Evolutionary conservation across 202 grass and related monocot species (phyloP), one percentile per base, ranked within the genome.

Genomic region (Tripidium arundinaceum): DNA sequence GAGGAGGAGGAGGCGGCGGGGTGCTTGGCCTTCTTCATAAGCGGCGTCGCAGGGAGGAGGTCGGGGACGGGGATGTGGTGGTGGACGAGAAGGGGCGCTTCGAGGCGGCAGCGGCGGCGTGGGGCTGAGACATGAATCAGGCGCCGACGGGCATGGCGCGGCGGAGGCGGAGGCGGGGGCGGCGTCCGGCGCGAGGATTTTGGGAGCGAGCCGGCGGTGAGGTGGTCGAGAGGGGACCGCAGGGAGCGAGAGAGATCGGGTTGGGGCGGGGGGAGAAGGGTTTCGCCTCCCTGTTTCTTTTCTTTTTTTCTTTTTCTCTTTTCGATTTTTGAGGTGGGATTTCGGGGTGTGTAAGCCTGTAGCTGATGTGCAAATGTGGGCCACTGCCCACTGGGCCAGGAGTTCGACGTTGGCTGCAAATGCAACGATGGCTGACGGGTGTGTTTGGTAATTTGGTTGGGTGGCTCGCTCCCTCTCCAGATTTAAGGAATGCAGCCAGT

Each of bases 1-100:
- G 82, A n/a, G 41, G 85, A 22, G 43, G 88, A 43, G 38, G 86
- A 16, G 41, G 81, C 8, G 16, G 72, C 77, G 2, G 81, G 89
- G 61, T 79, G 60, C 61, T 89, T 94, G 46, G 70, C 64, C 84
- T 94, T 94, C 84, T 94, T 94, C 92, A 94, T 94, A 67, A 84
- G 65, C 29, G 81, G 47, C 41, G 75, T 65, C 29, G 85, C n/a
- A 21, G 74, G 54, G 86, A 49, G 21, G 84, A 68, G 39, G 86
- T 8, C 11, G 79, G 31, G 33, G 83, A 31, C 37, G 81, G 10
- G 42, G 61, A n/a, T 40, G 58, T 4, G 61, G 83, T 39, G 42
- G 83, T 21, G 46, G 85, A 84, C 42, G 82, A 79, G 77, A 33
- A 73, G 81, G 75, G 74, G 74, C 85, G 86, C 86, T 86, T 85